phyloP scores from a whole-genome alignment of 2,329 filamentous ascomycete genomes.

The Aspergillus fumigatiaffinis region DNA sequence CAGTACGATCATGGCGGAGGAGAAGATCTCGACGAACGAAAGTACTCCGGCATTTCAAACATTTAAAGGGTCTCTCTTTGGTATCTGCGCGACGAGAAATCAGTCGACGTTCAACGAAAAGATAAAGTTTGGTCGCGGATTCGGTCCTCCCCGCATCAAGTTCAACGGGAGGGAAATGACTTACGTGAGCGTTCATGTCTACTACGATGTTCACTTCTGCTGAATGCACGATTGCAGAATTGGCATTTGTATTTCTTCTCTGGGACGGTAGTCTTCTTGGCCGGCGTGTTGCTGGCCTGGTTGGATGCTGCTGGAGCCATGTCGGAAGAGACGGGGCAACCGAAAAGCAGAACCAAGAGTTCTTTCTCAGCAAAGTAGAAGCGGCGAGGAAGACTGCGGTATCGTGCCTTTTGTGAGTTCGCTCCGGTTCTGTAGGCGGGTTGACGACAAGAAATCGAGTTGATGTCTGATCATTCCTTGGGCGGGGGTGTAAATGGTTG shows the following conservation, averaged over 20 bases:
- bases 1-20: slow-evolving; percentile 93
- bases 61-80: slow-evolving; percentile 98
- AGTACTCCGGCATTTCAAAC: slow-evolving; percentile 94
- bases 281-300: slow-evolving; percentile 65
- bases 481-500: slow-evolving; percentile 22
- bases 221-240: slow-evolving; percentile 97
- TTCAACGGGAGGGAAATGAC: slow-evolving; percentile 41
- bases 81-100: slow-evolving; percentile 62
- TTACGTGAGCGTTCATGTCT: slow-evolving; percentile 97
- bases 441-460: slow-evolving; percentile 37
- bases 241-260: slow-evolving; percentile 99
- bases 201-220: slow-evolving; percentile 93
- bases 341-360: slow-evolving; percentile 14
- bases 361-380: slow-evolving; percentile 24
- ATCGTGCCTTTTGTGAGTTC: slow-evolving; percentile 40
- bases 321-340: slow-evolving; percentile 17
- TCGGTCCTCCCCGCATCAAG: neutral
- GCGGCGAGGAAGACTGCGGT: slow-evolving; percentile 27
- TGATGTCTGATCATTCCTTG: slow-evolving; percentile 45
- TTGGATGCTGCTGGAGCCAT: slow-evolving; percentile 52
- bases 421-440: slow-evolving; percentile 41
- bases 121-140: neutral
- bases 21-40: slow-evolving; percentile 97
- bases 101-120: neutral
- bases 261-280: slow-evolving; percentile 78